Base-by-base conservation (phyloP, 2,329 filamentous ascomycete genomes). In the Fusarium piperis region DNA sequence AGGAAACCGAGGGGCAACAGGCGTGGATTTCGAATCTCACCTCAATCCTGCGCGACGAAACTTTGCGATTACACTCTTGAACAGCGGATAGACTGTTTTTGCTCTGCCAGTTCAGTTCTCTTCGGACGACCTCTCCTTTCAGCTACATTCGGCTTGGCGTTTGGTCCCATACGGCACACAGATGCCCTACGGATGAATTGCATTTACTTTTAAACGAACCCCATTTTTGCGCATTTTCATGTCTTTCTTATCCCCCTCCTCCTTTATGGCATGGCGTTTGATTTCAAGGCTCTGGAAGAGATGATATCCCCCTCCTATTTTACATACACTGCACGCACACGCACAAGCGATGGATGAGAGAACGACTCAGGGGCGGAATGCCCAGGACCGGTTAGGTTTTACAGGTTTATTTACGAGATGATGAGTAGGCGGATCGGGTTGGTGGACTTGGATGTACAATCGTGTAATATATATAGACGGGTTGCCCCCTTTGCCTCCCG, bases 261-360 rank as follows among this genome's bases (percentile, higher is more conserved):
- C 59, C 38, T 56, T 62, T 65, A 65, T 64, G 64, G 68, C 73
- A 74, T 30, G 75, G 75, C 74, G 75, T 75, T 77, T 65, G 65
- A 30, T 48, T 64, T 73, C 56, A 68, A 56, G 72, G 66, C 53
- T 62, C 58, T 64, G 72, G 68, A 77, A 76, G 72, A 76, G 48
- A 76, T 76, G 72, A 77, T 76, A 77, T 77, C 72, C 74, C 76
- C 67, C 68, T 77, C 72, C 35, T 64, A 59, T 68, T 71, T 71
- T 52, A 68, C 23, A 23, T 23, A 23, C 57, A 73, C 56, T 57
- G 63, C 66, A 68, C 55, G 62, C 67, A 65, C 62, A 73, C 60
- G 46, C 59, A 55, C 10, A 61, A 39, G 62, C 51, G 66, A 71
- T 61, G 38, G 48, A 67, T 35, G 15, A 48, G 63, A 71, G 53